A percentile compares a stretch with the other conserved stretches of the same genome.
Evolutionary conservation across 1,139 yeast species (phyloP).

Genomic region (Zygoascus meyerae): DNA sequence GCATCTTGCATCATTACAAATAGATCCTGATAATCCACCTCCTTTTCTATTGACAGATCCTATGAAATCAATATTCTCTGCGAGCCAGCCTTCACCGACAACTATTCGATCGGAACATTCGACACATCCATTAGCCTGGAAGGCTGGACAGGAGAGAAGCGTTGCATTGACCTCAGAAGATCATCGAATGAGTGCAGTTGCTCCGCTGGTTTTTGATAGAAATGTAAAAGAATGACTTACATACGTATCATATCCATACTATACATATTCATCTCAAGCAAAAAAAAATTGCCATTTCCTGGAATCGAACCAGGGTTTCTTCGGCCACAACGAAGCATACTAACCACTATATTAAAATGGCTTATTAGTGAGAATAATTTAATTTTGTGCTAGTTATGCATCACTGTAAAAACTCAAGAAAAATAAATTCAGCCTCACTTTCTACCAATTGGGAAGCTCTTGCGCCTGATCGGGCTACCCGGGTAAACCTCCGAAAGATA

Average conservation of each 20-base stretch:
- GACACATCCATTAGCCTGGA: no score
- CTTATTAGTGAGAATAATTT: constrained; percentile 6
- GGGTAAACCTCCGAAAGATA: constrained; percentile 1
- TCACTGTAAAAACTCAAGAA: not conserved
- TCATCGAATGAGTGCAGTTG: not conserved
- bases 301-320: constrained; percentile 24
- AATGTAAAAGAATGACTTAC: not conserved
- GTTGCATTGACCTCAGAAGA: no score
- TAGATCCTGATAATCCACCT: constrained; percentile 6
- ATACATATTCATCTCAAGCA: not conserved
- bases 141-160: no score
- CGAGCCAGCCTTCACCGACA: not conserved
- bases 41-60: not conserved
- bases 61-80: constrained; percentile 1
- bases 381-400: no score
- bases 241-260: not conserved
- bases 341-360: constrained; percentile 24
- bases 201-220: not conserved
- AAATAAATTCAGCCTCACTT: not conserved
- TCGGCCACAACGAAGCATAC: constrained; percentile 25
- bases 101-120: not conserved
- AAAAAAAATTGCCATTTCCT: constrained; percentile 20
- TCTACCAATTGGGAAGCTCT: not conserved
- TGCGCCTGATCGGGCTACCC: not conserved
- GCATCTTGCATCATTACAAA: not conserved